Percentiles rank a stretch among this genome's conserved stretches.
phyloP scores from a whole-genome alignment of 2,329 filamentous ascomycete species.

The Trichoderma brevicompactum region DNA sequence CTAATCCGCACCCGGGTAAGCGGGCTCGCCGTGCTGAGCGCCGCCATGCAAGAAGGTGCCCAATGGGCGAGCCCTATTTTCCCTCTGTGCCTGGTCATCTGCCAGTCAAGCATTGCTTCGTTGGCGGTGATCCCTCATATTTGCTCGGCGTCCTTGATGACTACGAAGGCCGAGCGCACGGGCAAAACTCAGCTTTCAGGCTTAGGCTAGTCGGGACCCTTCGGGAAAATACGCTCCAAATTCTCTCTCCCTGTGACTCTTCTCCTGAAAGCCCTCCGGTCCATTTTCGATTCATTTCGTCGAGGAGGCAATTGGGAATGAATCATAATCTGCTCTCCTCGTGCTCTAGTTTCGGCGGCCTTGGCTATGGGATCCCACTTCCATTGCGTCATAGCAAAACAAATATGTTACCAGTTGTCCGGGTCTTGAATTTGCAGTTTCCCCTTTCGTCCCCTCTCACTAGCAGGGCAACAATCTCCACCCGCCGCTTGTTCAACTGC shows the following conservation, averaged over 20 bases:
- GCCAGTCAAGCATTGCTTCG: background rate
- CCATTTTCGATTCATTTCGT: conserved; percentile 9
- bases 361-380: too few species aligned
- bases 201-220: conserved; percentile 18
- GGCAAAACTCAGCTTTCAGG: background rate
- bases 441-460: background rate
- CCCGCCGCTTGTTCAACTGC: background rate
- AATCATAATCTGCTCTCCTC: conserved; percentile 23
- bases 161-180: conserved; percentile 9
- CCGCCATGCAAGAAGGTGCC: conserved; percentile 14
- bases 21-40: conserved; percentile 17
- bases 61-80: background rate
- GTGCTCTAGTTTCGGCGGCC: background rate
- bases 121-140: background rate
- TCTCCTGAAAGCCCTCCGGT: conserved; percentile 7
- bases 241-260: conserved; percentile 10
- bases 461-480: conserved; percentile 22
- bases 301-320: background rate
- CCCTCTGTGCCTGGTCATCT: conserved; percentile 10
- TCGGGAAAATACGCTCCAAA: background rate
- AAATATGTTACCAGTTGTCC: background rate
- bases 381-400: too few species aligned
- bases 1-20: conserved; percentile 22
- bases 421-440: background rate
- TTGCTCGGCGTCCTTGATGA: conserved; percentile 1